Conservation (phyloP, 2,329 filamentous ascomycete genomes). For the Pestalotiopsis sp. region DNA sequence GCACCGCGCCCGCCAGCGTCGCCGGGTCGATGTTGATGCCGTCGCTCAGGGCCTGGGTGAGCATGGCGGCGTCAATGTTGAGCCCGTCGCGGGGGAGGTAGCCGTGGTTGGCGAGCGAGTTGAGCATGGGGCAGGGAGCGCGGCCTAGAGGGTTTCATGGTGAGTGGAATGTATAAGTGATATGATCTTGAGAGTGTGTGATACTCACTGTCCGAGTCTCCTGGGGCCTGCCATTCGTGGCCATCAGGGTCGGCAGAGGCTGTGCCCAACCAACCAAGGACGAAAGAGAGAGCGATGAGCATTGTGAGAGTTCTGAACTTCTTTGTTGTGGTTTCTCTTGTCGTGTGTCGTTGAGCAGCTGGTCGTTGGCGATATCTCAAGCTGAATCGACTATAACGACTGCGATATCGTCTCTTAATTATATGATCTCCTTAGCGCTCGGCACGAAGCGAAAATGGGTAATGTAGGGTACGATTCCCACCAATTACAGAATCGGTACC, state of each 20-base stretch:
- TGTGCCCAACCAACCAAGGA: background rate
- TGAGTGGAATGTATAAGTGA: background rate
- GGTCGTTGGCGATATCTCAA: background rate
- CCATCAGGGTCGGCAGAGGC: background rate
- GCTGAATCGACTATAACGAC: background rate
- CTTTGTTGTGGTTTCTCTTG: too few species aligned
- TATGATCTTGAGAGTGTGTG: background rate
- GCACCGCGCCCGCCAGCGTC: background rate
- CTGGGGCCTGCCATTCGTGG: background rate
- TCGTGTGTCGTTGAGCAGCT: background rate
- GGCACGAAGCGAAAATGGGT: background rate
- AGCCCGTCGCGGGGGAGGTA: slow-evolving; percentile 15
- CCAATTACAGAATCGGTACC: background rate
- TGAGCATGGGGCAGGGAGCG: slow-evolving; percentile 16
- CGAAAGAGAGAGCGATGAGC: background rate
- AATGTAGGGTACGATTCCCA: background rate
- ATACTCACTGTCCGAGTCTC: background rate
- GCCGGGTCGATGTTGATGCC: slow-evolving; percentile 9
- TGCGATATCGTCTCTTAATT: background rate
- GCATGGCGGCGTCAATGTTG: background rate
- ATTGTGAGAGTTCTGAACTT: background rate
- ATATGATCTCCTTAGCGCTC: background rate
- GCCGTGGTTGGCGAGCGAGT: slow-evolving; percentile 10
- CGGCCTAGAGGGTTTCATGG: background rate
- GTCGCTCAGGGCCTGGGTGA: background rate